Percentiles rank a stretch among this genome's conserved stretches.
Conservation (phyloP, 257 asterid genomes). For the Nicotiana paniculata region DNA sequence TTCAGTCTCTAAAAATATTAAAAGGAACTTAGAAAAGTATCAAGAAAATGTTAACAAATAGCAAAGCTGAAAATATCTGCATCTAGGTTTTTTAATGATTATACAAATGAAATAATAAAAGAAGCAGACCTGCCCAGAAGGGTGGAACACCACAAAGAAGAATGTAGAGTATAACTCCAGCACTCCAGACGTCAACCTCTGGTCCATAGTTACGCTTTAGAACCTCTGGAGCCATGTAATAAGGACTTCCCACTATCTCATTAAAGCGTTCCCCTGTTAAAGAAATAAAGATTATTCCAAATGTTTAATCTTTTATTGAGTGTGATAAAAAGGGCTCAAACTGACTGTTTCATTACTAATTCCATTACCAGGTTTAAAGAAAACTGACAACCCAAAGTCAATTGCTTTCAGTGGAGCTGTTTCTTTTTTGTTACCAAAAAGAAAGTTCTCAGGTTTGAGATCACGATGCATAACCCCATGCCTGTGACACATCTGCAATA, state of each 20-base stretch:
- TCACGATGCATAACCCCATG: slow-evolving; percentile 64
- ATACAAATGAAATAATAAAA: not conserved
- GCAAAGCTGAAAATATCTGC: not conserved
- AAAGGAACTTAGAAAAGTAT: not conserved
- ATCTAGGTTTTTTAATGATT: not conserved
- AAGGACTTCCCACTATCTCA: slow-evolving; percentile 69
- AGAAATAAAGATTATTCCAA: not conserved
- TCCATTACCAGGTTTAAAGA: slow-evolving; percentile 58
- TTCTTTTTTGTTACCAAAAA: slow-evolving; percentile 60
- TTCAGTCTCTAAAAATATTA: slow-evolving; percentile 54
- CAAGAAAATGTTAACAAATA: not conserved
- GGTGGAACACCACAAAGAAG: slow-evolving; percentile 79
- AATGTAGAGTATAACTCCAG: slow-evolving; percentile 65
- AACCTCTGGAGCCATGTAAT: slow-evolving; percentile 73
- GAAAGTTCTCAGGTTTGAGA: slow-evolving; percentile 70
- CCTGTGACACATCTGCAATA: slow-evolving; percentile 49
- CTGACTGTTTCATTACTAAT: not conserved
- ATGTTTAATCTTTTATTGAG: not conserved
- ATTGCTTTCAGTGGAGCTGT: slow-evolving; percentile 53
- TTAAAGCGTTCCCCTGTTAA: slow-evolving; percentile 42
- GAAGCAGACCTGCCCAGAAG: slow-evolving; percentile 64
- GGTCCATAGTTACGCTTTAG: slow-evolving; percentile 66
- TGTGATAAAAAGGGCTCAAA: not conserved
- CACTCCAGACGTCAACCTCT: slow-evolving; percentile 72
- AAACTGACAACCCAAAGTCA: slow-evolving; percentile 61